Evolutionary conservation across 2,329 filamentous ascomycete species (phyloP), one percentile per base, ranked within the genome.

Genomic region (Fusarium sp.): DNA sequence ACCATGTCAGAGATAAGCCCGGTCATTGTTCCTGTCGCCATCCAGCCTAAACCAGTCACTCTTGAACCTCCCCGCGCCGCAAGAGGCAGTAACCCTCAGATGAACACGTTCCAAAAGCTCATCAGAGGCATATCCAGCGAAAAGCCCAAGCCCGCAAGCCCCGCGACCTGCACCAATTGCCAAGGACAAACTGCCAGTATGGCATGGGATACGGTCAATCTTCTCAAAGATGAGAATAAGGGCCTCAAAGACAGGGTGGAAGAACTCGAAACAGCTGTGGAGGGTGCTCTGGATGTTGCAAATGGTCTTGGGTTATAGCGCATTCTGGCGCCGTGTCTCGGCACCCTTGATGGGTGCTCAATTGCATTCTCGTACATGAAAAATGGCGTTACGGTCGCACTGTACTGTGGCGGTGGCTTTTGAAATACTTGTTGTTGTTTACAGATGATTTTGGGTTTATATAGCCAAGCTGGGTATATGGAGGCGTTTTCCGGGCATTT

Each of bases 181-280:
- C 73, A 79, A 49, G 85, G 86, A 11, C 80, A 82, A 65, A 82
- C 84, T 48, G 78, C 82, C 11, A 85, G 83, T 61, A 78, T 85
- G 33, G 86, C 86, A 5, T 89, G 86, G 86, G 82, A 88, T 67
- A 87, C 86, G 4, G 86, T 87, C n/a, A 80, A 81, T 48, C 61
- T 88, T 42, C 73, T 89, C 55, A 78, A 84, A 35, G 83, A 85
- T 42, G 87, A 89, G 76, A 89, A 89, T 64, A 82, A 78, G 67
- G 80, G 80, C 9, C 72, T 89, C 45, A 89, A 89, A 76, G 77
- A 80, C 35, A 76, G 85, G 17, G 84, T 89, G 4, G 79, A 80
- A 15, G 78, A 84, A 63, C 72, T 89, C 4, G 86, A 89, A 73
- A 78, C 75, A 3, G 85, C 80, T 4, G 82, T 89, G 6, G 86